Base-by-base conservation (phyloP, 768 basidiomycete genomes). In the Phaffia australis region DNA sequence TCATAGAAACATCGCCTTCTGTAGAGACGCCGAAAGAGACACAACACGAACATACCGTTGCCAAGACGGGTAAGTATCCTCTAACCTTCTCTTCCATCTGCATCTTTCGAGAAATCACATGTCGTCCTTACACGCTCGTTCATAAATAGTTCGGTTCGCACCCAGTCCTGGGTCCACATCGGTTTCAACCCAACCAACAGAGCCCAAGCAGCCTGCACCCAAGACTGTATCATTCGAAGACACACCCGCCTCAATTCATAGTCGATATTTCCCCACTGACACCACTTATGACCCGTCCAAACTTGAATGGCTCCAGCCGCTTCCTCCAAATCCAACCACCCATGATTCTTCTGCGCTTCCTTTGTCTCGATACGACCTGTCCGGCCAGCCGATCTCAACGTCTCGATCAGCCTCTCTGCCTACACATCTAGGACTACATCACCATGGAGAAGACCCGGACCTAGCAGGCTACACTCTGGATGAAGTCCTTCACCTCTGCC, bases 401-500 rank as follows among this genome's bases (percentile, higher is more conserved):
- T 73, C 79, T 2, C 71, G 84, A 2, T 82, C 83, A 2, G 74
- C 79, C 0, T 79, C 79, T 1, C 79, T 94, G 2, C 91, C 90
- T 1, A 86, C 88, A 0, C 85, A 91, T 76, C 81, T 90, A 7
- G 92, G 92, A 4, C 79, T 94, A 3, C 91, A 97, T 75, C 92
- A 95, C 73, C 92, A 94, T 73, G 86, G 90, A 0, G 85, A 88
- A 64, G 79, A 80, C 6, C 82, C 85, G 1, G 77, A 79, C 42
- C 83, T 81, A 65, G 92, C 92, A 0, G 92, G 91, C 0, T 95
- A 95, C 76, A 92, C 89, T 0, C 78, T 94, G 1, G 85, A 89
- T 54, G 92, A 94, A 68, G 80, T 94, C 3, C 85, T 93, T 55
- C 77, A 87, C 50, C 80, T 93, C 11, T 83, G 85, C 3, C 79